Conservation (phyloP, 106 monocot species). For the Triglochin maritima region DNA sequence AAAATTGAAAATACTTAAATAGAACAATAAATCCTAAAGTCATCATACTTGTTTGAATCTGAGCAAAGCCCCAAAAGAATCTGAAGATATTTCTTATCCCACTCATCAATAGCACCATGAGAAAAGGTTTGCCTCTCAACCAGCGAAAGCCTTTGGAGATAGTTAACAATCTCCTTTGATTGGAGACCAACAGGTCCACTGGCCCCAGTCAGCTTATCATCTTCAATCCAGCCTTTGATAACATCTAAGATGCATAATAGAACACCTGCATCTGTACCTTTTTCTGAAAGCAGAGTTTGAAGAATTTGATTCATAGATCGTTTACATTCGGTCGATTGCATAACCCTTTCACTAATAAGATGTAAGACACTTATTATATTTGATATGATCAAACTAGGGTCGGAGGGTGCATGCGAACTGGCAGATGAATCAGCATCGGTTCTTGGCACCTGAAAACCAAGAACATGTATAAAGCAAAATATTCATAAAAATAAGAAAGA, state of each 20-base stretch:
- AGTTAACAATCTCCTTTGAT: constrained; percentile 74
- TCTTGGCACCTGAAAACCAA: constrained; percentile 54
- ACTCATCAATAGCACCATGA: constrained; percentile 50
- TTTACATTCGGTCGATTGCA: constrained; percentile 67
- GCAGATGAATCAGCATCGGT: constrained; percentile 65
- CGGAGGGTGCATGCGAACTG: constrained; percentile 40
- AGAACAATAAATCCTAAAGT: background rate
- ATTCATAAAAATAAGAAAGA: no score
- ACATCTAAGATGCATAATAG: constrained; percentile 86
- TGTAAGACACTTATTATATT: constrained; percentile 70
- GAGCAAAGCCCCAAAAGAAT: constrained; percentile 88
- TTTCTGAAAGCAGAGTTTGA: constrained; percentile 71
- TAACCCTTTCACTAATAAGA: constrained; percentile 85
- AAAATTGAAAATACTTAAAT: constrained; percentile 1
- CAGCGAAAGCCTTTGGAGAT: constrained; percentile 80
- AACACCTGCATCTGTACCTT: constrained; percentile 66
- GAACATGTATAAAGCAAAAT: no score
- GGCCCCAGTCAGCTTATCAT: constrained; percentile 41
- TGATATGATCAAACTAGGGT: constrained; percentile 57
- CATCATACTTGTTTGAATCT: constrained; percentile 68
- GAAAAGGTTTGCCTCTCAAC: constrained; percentile 76
- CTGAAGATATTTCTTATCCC: constrained; percentile 90
- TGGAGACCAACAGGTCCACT: constrained; percentile 39
- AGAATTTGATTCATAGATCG: constrained; percentile 67
- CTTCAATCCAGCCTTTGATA: constrained; percentile 79